A percentile compares a stretch with the other conserved stretches of the same genome.
Conservation (phyloP, 139 green algal species). For the Chlamydomonas eustigma region DNA sequence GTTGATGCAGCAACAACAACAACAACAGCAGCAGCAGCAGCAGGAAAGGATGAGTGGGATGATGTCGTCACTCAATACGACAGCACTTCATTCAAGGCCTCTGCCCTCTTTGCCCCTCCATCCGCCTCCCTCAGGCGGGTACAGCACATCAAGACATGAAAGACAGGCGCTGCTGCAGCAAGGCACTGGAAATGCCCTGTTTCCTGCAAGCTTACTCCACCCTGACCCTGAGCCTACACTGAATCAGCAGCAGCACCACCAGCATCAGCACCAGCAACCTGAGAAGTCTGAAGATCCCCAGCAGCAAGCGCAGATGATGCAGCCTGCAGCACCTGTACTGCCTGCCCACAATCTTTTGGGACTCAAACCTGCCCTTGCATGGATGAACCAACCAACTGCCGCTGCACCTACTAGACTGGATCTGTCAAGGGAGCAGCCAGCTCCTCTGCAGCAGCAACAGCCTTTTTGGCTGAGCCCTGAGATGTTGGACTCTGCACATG, state of each 20-base stretch:
- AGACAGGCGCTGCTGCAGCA: background rate
- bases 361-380: background rate
- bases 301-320: too few species aligned
- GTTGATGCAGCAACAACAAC: slow-evolving; percentile 13
- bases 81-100: background rate
- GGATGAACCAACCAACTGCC: background rate
- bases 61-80: background rate
- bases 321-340: background rate
- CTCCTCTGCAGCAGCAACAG: slow-evolving; percentile 1
- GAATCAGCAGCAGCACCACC: background rate
- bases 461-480: slow-evolving; percentile 48
- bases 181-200: background rate
- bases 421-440: background rate
- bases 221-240: too few species aligned
- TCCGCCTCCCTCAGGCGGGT: too few species aligned
- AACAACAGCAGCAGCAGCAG: slow-evolving; percentile 25
- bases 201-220: background rate
- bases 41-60: background rate
- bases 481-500: slow-evolving; percentile 56
- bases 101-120: too few species aligned
- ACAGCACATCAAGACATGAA: too few species aligned
- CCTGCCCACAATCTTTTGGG: background rate
- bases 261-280: slow-evolving; percentile 1
- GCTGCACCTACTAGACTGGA: background rate
- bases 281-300: too few species aligned